These are phyloP conservation scores for Starmerella kuoi DNA, from an alignment of 805 yeast genomes.

Conservation along the genomic window DNA sequence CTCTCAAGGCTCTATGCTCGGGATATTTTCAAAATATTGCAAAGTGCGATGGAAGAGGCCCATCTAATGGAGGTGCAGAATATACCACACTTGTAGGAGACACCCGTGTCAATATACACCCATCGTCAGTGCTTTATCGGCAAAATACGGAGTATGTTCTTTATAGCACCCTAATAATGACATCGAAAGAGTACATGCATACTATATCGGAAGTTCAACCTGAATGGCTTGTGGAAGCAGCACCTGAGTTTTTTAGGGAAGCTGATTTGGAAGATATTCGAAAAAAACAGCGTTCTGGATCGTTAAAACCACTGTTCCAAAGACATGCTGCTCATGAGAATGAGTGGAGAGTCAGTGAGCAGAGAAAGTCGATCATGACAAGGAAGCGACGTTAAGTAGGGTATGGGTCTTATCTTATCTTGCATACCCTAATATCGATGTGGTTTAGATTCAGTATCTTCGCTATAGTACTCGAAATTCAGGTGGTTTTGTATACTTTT, in stretches of 20 bases:
- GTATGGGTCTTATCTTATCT: constrained; percentile 1
- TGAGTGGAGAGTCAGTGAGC: constrained; percentile 62
- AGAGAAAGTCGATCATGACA: constrained; percentile 9
- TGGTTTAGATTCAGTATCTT: neutral
- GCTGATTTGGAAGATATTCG: constrained; percentile 25
- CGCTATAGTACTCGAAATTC: too few species aligned
- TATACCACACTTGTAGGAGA: constrained; percentile 31
- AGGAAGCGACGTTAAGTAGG: neutral
- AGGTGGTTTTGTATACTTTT: too few species aligned
- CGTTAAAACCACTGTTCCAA: constrained; percentile 62
- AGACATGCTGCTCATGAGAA: constrained; percentile 48
- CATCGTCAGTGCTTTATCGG: constrained; percentile 63
- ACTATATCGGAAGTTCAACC: constrained; percentile 61
- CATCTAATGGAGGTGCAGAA: constrained; percentile 24
- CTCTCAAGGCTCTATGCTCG: constrained; percentile 47
- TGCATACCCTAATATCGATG: constrained; percentile 1
- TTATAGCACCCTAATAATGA: constrained; percentile 72
- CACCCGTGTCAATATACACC: constrained; percentile 61
- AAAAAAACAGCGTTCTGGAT: constrained; percentile 44
- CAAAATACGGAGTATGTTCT: constrained; percentile 61
- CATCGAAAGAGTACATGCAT: constrained; percentile 80
- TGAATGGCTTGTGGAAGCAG: constrained; percentile 60
- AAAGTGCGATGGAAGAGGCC: constrained; percentile 45
- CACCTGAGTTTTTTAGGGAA: constrained; percentile 53
- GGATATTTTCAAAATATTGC: constrained; percentile 65